These are phyloP conservation scores for Borovskyia barvae DNA, from an alignment of 208 protist species.

Conservation along the genomic window DNA sequence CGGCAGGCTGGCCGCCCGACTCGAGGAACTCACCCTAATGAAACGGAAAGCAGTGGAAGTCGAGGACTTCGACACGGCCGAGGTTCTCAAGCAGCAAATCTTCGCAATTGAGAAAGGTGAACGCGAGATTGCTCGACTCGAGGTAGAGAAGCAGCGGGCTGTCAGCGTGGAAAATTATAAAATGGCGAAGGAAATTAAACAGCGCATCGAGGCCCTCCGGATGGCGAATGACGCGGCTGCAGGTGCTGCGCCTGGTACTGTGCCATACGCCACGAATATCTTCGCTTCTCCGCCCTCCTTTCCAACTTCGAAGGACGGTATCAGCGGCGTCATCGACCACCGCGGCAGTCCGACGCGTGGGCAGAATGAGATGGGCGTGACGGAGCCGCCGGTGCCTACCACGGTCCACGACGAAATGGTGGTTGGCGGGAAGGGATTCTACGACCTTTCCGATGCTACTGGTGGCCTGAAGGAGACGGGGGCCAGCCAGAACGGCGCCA, in stretches of 20 bases:
- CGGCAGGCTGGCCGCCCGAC: slow-evolving; percentile 27
- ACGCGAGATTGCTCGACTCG: slow-evolving; percentile 50
- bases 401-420: slow-evolving; percentile 57
- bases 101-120: slow-evolving; percentile 35
- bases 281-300: background rate
- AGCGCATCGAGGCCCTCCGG: slow-evolving; percentile 63
- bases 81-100: slow-evolving; percentile 65
- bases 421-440: slow-evolving; percentile 65
- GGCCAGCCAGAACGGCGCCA: background rate
- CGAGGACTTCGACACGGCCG: slow-evolving; percentile 89
- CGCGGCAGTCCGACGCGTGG: no score
- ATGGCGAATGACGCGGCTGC: slow-evolving; percentile 4
- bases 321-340: no score
- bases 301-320: no score
- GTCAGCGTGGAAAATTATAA: slow-evolving; percentile 77
- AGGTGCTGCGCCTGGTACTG: background rate
- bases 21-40: slow-evolving; percentile 33
- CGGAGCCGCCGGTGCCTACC: background rate
- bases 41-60: slow-evolving; percentile 76
- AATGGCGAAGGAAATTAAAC: slow-evolving; percentile 78
- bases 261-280: background rate
- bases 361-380: no score
- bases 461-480: slow-evolving; percentile 8
- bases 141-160: slow-evolving; percentile 67
- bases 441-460: slow-evolving; percentile 39